Evolutionary conservation across 2,329 filamentous ascomycete genomes (phyloP), one percentile per base, ranked within the genome.

Genomic region (Fusarium chlamydosporum): DNA sequence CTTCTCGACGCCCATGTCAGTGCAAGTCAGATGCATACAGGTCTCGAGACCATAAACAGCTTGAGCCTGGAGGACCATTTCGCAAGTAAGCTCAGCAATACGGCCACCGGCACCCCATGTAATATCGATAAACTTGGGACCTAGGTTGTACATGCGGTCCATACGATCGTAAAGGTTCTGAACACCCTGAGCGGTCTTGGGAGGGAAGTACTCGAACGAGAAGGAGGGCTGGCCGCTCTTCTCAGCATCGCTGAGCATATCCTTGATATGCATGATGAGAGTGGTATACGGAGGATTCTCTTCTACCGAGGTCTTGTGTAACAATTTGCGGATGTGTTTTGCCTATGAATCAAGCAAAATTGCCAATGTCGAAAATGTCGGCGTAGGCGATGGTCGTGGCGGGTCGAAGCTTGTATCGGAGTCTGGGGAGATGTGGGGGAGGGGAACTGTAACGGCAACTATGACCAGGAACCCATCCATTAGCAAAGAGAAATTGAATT

Each of bases 111-210:
- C 96, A 68, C 96, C 96, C 96, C 96, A 99, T 67, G 96, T 99
- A 76, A 99, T 92, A 81, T 99, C 96, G 79, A 99, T 94, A 84
- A 99, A 99, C 76, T 94, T 91, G 68, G 95, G 96, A 3, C 94
- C 96, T 68, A 96, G 88, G 76, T 91, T 89, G 81, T 97, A 94
- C 96, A 99, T 99, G 82, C 94, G 94, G 82, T 99, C 96, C 92
- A 99, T 98, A 74, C 96, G 93, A 75, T 99, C 96, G 85, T 99
- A 99, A 61, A 99, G 90, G 80, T 99, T 99, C 83, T 99, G 96
- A 13, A 99, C 95, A 86, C 96, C 96, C 82, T 96, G 93, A 12
- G 93, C 92, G 9, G 96, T 99, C 84, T 99, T 99, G 38, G 96
- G 96, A 52, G 96, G 96, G 82, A 99, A 99, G 86, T 97, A 99